These are phyloP conservation scores for Rhizoclosmatium globosum DNA, from an alignment of 192 early-diverging fungal genomes.

Conservation along the genomic window DNA sequence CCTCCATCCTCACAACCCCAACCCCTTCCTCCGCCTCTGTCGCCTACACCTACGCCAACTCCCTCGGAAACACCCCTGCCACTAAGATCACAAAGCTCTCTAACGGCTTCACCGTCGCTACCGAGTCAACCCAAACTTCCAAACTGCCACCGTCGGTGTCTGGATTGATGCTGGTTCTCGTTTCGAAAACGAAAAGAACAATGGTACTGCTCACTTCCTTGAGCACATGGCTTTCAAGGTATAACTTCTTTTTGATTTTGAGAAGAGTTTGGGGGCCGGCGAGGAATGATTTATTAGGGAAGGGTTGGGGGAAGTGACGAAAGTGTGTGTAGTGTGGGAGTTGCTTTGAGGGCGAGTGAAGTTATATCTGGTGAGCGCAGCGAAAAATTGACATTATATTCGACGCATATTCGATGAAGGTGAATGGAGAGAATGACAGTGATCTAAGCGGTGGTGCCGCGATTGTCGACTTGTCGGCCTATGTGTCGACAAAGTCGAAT, in stretches of 20 bases:
- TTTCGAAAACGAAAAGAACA: conserved; percentile 75
- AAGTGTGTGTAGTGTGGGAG: too few species aligned
- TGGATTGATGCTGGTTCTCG: conserved; percentile 70
- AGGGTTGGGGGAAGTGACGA: too few species aligned
- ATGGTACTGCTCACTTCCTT: conserved; percentile 96
- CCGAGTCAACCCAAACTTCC: conserved; percentile 66
- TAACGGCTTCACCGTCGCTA: conserved; percentile 67
- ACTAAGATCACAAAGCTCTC: conserved; percentile 58
- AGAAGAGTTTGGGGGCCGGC: background rate
- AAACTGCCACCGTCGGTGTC: conserved; percentile 69
- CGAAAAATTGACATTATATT: too few species aligned
- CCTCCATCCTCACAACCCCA: conserved; percentile 30
- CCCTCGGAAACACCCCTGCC: conserved; percentile 57
- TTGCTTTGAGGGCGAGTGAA: too few species aligned
- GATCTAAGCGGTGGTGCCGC: too few species aligned
- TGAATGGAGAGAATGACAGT: too few species aligned
- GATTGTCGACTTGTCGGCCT: too few species aligned
- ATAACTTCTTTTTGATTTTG: background rate
- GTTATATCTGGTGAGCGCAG: too few species aligned
- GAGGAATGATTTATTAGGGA: too few species aligned
- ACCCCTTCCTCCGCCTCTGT: conserved; percentile 43
- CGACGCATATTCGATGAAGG: background rate
- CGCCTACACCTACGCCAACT: conserved; percentile 52
- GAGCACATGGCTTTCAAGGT: conserved; percentile 99
- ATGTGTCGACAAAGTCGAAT: too few species aligned